Evolutionary conservation across 148 eudicot species (phyloP), one percentile per base, ranked within the genome.

Genomic region (Arbutus unedo): DNA sequence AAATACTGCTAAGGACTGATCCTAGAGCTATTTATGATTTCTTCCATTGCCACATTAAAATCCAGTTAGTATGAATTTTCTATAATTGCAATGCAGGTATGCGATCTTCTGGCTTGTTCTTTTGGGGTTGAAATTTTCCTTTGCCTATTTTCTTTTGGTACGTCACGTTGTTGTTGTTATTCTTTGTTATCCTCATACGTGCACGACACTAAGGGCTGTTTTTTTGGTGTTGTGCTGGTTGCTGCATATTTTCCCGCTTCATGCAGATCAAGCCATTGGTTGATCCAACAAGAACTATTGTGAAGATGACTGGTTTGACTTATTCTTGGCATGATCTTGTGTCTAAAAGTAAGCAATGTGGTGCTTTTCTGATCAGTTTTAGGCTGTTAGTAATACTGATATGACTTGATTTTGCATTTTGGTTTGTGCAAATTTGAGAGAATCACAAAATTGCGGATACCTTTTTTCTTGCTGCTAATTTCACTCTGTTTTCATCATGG

Each of bases 291-390:
- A 70, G 83, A 85, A 11, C 11, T 5, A 89, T 96, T 74, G 91
- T 96, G 44, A 38, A 47, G 13, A 87, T 91, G 86, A 56, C 86
- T 53, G 84, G 82, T 79, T 74, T 89, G 83, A 56, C 13, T 16
- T 96, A 96, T 85, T 90, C 97, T 23, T 96, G 99, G 99, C 99
- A 96, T 90, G 98, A 94, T 86, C 84, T 96, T 82, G 94, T 94
- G 68, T 96, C 99, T 51, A 85, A 87, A 87, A 67, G 99, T 96
- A 92, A 93, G 97, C 82, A 54, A 49, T 84, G 4, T 0, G 41
- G 75, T 71, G 18, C 54, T 78, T 79, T 19, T 82, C 60, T 54
- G 25, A 3, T 16, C 73, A 4, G 21, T 16, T 57, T 25, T 18
- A 19, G 9, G 0, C 3, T 47, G 3, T 66, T 18, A 2, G 59